Conservation (phyloP, 2,329 filamentous ascomycete species). For the Fusarium pseudoanthophilum region DNA sequence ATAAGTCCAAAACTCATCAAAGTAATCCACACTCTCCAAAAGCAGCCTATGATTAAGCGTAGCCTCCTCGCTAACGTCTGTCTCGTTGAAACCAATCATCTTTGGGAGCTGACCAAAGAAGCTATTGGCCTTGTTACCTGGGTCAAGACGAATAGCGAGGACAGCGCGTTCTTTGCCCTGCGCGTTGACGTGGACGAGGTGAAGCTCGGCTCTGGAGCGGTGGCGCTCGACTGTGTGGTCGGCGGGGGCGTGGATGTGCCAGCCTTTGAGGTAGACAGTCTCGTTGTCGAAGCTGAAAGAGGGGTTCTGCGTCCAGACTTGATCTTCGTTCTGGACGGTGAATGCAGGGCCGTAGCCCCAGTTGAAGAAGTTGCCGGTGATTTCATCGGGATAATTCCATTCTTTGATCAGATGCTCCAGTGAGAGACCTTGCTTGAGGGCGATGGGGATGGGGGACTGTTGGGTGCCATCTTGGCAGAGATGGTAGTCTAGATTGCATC, state of each 20-base stretch:
- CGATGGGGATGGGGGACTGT: conserved; percentile 29
- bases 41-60: conserved; percentile 12
- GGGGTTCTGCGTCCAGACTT: conserved; percentile 16
- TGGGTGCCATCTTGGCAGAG: conserved; percentile 36
- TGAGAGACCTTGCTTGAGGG: conserved; percentile 31
- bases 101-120: conserved; percentile 23
- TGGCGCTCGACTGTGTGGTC: conserved; percentile 35
- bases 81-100: conserved; percentile 32
- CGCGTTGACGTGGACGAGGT: conserved; percentile 35
- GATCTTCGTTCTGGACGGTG: conserved; percentile 25
- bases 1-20: conserved; percentile 40
- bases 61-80: neutral
- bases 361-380: conserved; percentile 33
- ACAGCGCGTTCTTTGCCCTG: conserved; percentile 28
- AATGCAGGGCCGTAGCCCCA: conserved; percentile 37
- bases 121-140: conserved; percentile 17
- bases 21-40: conserved; percentile 21
- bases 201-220: conserved; percentile 35
- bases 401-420: conserved; percentile 21
- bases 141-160: conserved; percentile 25
- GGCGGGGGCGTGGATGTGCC: conserved; percentile 36
- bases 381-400: conserved; percentile 14
- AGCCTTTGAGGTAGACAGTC: conserved; percentile 34
- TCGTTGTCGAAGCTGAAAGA: conserved; percentile 35
- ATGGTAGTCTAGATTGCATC: conserved; percentile 10